Percentiles rank a stretch among this genome's conserved stretches.
Conservation (phyloP, 208 protist species). For the Acanthamoeba lenticulata region DNA sequence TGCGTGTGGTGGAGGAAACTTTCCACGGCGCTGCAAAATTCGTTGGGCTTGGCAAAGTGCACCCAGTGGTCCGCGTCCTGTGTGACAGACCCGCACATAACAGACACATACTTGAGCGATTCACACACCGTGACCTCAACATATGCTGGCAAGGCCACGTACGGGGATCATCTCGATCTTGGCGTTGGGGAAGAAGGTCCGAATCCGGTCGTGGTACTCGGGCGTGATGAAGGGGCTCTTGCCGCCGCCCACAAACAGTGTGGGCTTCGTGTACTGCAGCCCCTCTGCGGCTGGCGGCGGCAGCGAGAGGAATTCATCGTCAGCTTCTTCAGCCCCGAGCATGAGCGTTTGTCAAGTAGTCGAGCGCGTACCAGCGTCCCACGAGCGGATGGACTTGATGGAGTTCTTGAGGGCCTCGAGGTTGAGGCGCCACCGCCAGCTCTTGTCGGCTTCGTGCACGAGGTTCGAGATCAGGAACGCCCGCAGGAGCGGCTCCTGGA, state of each 20-base stretch:
- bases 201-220: background rate
- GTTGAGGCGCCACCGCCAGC: constrained; percentile 59
- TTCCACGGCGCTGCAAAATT: constrained; percentile 1
- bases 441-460: constrained; percentile 37
- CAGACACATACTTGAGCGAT: background rate
- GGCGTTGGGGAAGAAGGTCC: constrained; percentile 56
- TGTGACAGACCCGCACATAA: too few species aligned
- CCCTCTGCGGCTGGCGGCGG: background rate
- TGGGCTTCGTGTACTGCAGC: constrained; percentile 40
- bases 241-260: constrained; percentile 44
- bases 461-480: constrained; percentile 59
- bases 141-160: background rate
- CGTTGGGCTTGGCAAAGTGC: constrained; percentile 61
- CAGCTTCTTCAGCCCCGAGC: too few species aligned
- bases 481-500: constrained; percentile 34
- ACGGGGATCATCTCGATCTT: constrained; percentile 56
- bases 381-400: constrained; percentile 5
- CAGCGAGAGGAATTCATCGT: too few species aligned
- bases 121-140: background rate
- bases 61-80: constrained; percentile 65
- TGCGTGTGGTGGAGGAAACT: background rate
- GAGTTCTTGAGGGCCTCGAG: background rate
- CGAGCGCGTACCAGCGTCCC: too few species aligned
- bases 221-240: constrained; percentile 46
- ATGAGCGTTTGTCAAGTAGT: too few species aligned